phyloP scores from a whole-genome alignment of 139 green algal species.

The Closterium sp. region DNA sequence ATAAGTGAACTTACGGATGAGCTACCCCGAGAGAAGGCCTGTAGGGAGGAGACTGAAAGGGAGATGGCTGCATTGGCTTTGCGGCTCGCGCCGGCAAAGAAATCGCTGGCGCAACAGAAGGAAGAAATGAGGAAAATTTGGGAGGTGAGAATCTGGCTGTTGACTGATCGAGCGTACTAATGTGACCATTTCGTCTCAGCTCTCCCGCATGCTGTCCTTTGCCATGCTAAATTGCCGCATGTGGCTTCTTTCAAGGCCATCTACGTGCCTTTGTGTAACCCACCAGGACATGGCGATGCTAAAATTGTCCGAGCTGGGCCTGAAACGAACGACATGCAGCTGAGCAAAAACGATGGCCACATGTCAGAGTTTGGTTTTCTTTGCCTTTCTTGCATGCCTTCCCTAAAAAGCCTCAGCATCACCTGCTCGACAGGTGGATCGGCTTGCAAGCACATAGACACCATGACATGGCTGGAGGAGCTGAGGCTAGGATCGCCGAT shows the following conservation, averaged over 20 bases:
- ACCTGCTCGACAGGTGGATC: not conserved
- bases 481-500: too few species aligned
- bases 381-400: not conserved
- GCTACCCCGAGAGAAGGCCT: not conserved
- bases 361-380: not conserved
- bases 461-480: not conserved
- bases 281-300: too few species aligned
- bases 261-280: not conserved
- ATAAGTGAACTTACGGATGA: not conserved
- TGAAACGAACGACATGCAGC: not conserved
- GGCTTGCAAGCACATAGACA: not conserved
- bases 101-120: not conserved
- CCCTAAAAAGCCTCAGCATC: not conserved
- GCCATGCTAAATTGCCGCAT: too few species aligned
- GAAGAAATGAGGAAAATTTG: not conserved
- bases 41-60: not conserved
- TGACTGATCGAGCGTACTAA: too few species aligned
- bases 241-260: too few species aligned
- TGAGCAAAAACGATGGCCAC: not conserved
- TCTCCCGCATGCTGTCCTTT: too few species aligned
- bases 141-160: too few species aligned
- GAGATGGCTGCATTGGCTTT: not conserved
- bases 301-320: not conserved
- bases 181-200: not conserved
- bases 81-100: not conserved